Evolutionary conservation across 2,329 filamentous ascomycete genomes (phyloP), one percentile per base, ranked within the genome.

Genomic region (Penicillium freii): DNA sequence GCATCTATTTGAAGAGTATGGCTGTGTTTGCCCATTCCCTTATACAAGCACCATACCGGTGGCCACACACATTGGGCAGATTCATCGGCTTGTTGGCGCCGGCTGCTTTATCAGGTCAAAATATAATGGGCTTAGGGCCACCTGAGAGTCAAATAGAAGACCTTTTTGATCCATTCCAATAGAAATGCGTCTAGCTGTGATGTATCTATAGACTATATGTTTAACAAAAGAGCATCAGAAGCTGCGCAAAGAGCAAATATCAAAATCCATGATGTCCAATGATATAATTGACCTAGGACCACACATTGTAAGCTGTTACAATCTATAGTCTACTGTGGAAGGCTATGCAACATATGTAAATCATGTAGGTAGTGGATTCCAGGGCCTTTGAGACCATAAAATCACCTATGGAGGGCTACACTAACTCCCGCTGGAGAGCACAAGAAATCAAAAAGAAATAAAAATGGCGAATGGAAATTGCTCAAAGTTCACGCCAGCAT

Each of bases 371-470:
- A 45, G 31, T 52, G 49, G 60, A 38, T 43, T 56, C 34, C 33
- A 61, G 36, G 47, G 40, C 48, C 40, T 34, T 46, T 3, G 9
- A 31, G 27, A 23, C 33, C 15, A 17, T 42, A 21, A 49, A 55
- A 34, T 54, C 54, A 56, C 48, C 56, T 56, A 54, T 66, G 52
- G 51, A 67, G 60, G 56, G 59, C 66, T 65, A 62, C 15, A 69
- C 66, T 65, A 72, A 73, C 69, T 68, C 71, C 70, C 67, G 70
- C 69, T 72, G 61, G 65, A 71, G 65, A 64, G 59, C 66, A 47
- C 23, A 33, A 47, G 17, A 40, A 66, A 57, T 40, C 10, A 31
- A 52, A n/a, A 51, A 36, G 10, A 45, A 63, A 57, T 44, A 51
- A 62, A 58, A 56, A 62, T 56, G 34, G 43, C 48, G 54, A 55